Conservation (phyloP, 495 filamentous ascomycete species). For the Penicillium lagena region DNA sequence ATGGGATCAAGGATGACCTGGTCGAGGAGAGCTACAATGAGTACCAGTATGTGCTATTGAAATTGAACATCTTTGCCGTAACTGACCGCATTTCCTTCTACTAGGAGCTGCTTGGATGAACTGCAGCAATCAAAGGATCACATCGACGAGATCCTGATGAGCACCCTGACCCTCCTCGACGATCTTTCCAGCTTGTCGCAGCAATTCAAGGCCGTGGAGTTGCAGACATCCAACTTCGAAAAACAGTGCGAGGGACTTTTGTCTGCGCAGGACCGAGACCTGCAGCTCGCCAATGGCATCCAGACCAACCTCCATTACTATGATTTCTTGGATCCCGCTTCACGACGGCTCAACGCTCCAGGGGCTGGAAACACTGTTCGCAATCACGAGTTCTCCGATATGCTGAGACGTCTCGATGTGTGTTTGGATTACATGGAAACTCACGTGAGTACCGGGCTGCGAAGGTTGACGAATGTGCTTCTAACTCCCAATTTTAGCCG, state of each 20-base stretch:
- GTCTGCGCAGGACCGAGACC: constrained; percentile 68
- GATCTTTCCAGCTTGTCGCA: constrained; percentile 69
- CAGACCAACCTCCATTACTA: constrained; percentile 86
- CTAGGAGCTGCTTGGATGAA: constrained; percentile 70
- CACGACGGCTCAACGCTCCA: constrained; percentile 83
- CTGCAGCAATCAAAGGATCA: constrained; percentile 72
- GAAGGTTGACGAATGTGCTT: neutral
- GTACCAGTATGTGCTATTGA: constrained; percentile 58
- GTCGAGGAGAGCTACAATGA: constrained; percentile 77
- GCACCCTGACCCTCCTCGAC: constrained; percentile 65
- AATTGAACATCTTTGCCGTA: neutral
- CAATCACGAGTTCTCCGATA: constrained; percentile 74
- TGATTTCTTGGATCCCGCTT: constrained; percentile 83
- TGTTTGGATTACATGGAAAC: constrained; percentile 85
- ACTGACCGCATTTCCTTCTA: constrained; percentile 1
- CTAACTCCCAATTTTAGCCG: constrained; percentile 42
- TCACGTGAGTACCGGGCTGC: constrained; percentile 51
- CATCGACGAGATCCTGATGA: constrained; percentile 69
- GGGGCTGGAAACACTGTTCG: constrained; percentile 78
- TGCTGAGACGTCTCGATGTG: constrained; percentile 75
- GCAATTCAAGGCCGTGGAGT: constrained; percentile 79
- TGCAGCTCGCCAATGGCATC: constrained; percentile 71
- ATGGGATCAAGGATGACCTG: constrained; percentile 56
- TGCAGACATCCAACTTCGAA: constrained; percentile 85
- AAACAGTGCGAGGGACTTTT: constrained; percentile 84